phyloP scores from a whole-genome alignment of 2,329 filamentous ascomycete genomes.

The Pseudodiploospora longispora region DNA sequence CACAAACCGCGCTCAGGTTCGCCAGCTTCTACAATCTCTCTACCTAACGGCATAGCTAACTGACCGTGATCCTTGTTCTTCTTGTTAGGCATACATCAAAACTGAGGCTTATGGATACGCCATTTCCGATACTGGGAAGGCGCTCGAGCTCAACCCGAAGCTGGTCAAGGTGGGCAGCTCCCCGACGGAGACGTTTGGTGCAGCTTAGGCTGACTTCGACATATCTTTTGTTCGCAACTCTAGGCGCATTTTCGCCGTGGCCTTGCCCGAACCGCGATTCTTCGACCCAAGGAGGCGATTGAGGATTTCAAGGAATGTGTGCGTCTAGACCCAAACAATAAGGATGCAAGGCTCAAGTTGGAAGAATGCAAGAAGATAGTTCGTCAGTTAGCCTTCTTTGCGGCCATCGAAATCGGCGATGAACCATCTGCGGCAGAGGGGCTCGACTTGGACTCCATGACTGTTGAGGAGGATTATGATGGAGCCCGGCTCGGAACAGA shows the following conservation, averaged over 20 bases:
- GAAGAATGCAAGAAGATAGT: constrained; percentile 93
- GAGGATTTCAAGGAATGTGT: constrained; percentile 89
- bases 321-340: constrained; percentile 78
- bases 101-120: constrained; percentile 92
- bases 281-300: constrained; percentile 79
- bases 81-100: constrained; percentile 76
- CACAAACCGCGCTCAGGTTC: constrained; percentile 89
- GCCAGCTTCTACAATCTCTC: constrained; percentile 21
- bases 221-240: background rate
- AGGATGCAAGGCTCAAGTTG: constrained; percentile 83
- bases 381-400: constrained; percentile 84
- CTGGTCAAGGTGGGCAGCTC: constrained; percentile 67
- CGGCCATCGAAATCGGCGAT: constrained; percentile 88
- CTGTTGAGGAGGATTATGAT: constrained; percentile 77
- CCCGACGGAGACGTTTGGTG: background rate
- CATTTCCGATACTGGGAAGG: constrained; percentile 81
- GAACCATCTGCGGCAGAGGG: constrained; percentile 88
- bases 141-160: constrained; percentile 78
- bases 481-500: constrained; percentile 66
- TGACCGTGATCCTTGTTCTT: constrained; percentile 1
- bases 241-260: constrained; percentile 93
- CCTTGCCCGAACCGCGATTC: constrained; percentile 82
- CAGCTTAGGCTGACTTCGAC: constrained; percentile 1
- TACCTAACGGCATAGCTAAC: constrained; percentile 39
- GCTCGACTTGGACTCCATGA: constrained; percentile 78